Evolutionary conservation across 2,329 filamentous ascomycete genomes (phyloP), one percentile per base, ranked within the genome.

Genomic region (Colletotrichum melonis): DNA sequence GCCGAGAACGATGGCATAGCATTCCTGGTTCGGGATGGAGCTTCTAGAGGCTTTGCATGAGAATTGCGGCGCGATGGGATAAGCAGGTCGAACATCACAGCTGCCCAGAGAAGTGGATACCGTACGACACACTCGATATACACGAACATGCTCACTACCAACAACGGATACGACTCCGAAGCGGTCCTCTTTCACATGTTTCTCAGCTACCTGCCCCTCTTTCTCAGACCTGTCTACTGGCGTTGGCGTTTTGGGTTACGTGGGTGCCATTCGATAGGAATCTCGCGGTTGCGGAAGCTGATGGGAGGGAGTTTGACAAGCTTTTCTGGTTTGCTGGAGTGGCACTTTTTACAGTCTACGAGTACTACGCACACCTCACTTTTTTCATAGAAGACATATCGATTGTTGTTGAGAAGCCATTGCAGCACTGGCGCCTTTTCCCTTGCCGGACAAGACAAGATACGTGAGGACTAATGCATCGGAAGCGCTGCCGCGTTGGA

Each of bases 181-280:
- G 69, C 63, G 52, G 63, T 16, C 52, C 30, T 38, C 46, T 52
- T 63, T 60, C 70, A 71, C 63, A 49, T 52, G 57, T 32, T 62
- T 72, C 38, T 26, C 60, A 64, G 55, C 60, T 63, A 66, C 28
- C 35, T 49, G 67, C 6, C 32, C 58, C 26, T 63, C 54, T 38
- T 60, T 35, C 63, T 46, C 62, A 67, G 68, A 74, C 42, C 49
- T 74, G 38, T 63, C 35, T 68, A 71, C 55, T 63, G 74, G 74
- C 71, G 74, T 75, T 73, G 74, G 74, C 72, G 74, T 75, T 74
- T 68, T 65, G 74, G 72, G 69, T 63, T 62, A 74, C 68, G 60
- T 35, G 35, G 71, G 66, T 66, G 71, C 35, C 67, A 65, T 63
- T 74, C 35, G 42, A 68, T 65, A 56, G 66, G 59, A 65, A 73